A percentile compares a stretch with the other conserved stretches of the same genome.
These are phyloP conservation scores for Schwanniomyces pseudopolymorphus DNA, from an alignment of 805 yeast genomes.

Conservation along the genomic window DNA sequence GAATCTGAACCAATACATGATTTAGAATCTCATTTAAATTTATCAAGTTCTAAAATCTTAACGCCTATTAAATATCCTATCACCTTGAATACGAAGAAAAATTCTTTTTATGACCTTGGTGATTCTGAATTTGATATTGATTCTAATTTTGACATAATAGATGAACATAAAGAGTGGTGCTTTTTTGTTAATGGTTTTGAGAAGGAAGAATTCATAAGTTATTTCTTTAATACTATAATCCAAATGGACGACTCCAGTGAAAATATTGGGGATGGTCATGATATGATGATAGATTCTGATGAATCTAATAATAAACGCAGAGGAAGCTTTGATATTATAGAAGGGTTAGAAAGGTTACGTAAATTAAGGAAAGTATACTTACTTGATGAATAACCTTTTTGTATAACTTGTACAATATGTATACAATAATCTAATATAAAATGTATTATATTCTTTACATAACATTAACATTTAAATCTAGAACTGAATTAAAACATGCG, in stretches of 20 bases:
- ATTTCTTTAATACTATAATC: conserved; percentile 22
- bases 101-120: conserved; percentile 3
- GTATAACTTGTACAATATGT: background rate
- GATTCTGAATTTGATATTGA: conserved; percentile 14
- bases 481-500: background rate
- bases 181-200: conserved; percentile 15
- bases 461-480: background rate
- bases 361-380: conserved; percentile 38
- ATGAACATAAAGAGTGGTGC: conserved; percentile 41
- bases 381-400: conserved; percentile 7
- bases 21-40: conserved; percentile 7
- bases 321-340: conserved; percentile 28
- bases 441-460: background rate
- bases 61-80: conserved; percentile 31
- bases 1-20: conserved; percentile 4
- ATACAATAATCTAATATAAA: background rate
- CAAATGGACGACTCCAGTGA: conserved; percentile 21
- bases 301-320: conserved; percentile 13
- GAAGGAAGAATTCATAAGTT: conserved; percentile 13
- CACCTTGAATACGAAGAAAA: conserved; percentile 3
- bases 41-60: conserved; percentile 23
- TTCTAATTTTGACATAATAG: conserved; percentile 16
- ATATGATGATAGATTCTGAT: conserved; percentile 13
- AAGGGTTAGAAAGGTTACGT: conserved; percentile 29
- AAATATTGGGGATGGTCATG: conserved; percentile 20